Conservation (phyloP, 805 yeast species). For the Saturnispora sekii region DNA sequence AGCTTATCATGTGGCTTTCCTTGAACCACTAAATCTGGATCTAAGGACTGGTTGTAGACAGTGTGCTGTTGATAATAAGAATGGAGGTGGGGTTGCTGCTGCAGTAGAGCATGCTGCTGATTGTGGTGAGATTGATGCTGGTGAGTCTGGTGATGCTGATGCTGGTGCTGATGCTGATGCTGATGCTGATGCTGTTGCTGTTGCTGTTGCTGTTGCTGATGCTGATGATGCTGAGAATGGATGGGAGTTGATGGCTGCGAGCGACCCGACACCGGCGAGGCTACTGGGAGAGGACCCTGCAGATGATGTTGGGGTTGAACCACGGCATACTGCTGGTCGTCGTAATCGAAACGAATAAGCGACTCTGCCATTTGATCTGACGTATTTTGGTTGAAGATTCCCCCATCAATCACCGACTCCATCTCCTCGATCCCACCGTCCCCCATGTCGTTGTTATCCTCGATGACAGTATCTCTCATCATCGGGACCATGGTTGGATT, state of each 20-base stretch:
- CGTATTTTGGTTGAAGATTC: neutral
- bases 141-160: neutral
- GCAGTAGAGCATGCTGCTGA: too few relatives aligned
- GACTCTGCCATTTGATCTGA: conserved; percentile 4
- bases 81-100: too few relatives aligned
- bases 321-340: neutral
- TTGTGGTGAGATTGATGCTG: too few relatives aligned
- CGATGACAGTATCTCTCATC: neutral
- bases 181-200: neutral
- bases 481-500: too few relatives aligned
- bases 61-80: too few relatives aligned
- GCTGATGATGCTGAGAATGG: neutral
- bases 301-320: neutral
- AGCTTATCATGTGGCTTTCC: neutral
- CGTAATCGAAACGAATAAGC: conserved; percentile 5
- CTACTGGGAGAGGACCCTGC: neutral
- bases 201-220: neutral
- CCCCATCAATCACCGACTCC: conserved; percentile 3
- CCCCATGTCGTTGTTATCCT: neutral
- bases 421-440: conserved; percentile 3
- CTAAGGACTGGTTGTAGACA: too few relatives aligned
- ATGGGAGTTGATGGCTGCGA: neutral
- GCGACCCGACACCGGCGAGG: too few relatives aligned
- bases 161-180: neutral
- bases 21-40: too few relatives aligned